These are phyloP conservation scores for Teunomyces tritomae DNA, from an alignment of 805 yeast genomes.

Conservation along the genomic window DNA sequence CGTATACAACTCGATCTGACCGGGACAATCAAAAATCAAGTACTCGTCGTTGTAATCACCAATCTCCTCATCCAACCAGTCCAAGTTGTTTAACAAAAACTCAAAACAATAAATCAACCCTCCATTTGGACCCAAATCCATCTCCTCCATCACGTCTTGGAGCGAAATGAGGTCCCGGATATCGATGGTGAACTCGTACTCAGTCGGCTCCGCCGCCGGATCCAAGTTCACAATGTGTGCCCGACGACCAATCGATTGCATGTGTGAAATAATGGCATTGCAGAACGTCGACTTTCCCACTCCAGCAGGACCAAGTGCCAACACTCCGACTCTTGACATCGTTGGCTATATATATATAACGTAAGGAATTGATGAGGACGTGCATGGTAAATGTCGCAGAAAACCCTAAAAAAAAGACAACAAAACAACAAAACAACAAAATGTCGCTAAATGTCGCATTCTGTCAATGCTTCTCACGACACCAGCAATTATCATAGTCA, in stretches of 20 bases:
- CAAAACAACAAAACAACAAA: neutral
- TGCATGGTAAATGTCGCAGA: too few relatives aligned
- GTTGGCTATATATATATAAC: neutral
- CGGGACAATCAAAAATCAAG: slow-evolving; percentile 93
- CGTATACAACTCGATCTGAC: slow-evolving; percentile 91
- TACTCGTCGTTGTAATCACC: slow-evolving; percentile 96
- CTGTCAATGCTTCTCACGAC: slow-evolving; percentile 31
- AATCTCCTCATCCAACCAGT: slow-evolving; percentile 96
- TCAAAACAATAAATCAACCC: slow-evolving; percentile 92
- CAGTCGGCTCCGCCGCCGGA: slow-evolving; percentile 95
- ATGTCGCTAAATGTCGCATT: neutral
- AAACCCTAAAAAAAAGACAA: too few relatives aligned
- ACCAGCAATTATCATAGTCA: slow-evolving; percentile 67
- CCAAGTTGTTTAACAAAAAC: slow-evolving; percentile 81
- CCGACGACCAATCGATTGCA: slow-evolving; percentile 86
- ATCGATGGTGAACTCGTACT: slow-evolving; percentile 89
- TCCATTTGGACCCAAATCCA: slow-evolving; percentile 93
- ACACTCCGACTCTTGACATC: slow-evolving; percentile 94
- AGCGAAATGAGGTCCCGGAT: slow-evolving; percentile 86
- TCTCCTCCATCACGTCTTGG: slow-evolving; percentile 93
- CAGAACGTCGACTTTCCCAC: slow-evolving; percentile 95
- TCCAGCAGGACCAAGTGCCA: slow-evolving; percentile 97
- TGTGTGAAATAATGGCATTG: slow-evolving; percentile 78
- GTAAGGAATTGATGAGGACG: too few relatives aligned
- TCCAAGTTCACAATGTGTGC: slow-evolving; percentile 94